Conservation (phyloP, 306 rosid species). For the Sicyos baderoa region DNA sequence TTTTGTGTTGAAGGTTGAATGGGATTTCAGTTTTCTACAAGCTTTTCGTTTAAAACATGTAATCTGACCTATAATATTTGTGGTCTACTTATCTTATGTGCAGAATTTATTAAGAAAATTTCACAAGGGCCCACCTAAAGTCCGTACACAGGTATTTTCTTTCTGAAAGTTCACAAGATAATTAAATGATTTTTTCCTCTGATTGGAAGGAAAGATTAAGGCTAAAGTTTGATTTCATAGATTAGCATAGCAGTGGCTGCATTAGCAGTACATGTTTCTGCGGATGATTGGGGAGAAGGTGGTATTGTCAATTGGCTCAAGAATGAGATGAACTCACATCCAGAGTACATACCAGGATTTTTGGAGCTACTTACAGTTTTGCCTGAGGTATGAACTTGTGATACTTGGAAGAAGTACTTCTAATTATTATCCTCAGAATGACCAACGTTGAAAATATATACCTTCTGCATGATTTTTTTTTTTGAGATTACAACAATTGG, state of each 20-base stretch:
- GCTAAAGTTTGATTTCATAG: constrained; percentile 38
- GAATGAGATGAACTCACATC: constrained; percentile 92
- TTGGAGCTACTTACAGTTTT: constrained; percentile 95
- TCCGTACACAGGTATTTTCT: constrained; percentile 81
- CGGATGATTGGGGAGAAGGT: constrained; percentile 98
- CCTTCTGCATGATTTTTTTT: not conserved
- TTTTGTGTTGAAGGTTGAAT: not conserved
- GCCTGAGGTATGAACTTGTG: constrained; percentile 64
- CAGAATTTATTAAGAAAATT: constrained; percentile 85
- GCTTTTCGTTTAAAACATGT: not conserved
- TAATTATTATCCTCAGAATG: not conserved
- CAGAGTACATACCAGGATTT: constrained; percentile 93
- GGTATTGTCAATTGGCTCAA: constrained; percentile 95
- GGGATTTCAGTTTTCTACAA: not conserved
- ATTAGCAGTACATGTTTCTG: constrained; percentile 93
- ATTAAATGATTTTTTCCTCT: not conserved
- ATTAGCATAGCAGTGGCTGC: constrained; percentile 99
- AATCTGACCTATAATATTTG: not conserved
- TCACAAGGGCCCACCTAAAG: constrained; percentile 94
- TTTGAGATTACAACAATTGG: too few relatives aligned
- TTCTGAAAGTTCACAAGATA: constrained; percentile 4
- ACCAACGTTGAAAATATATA: not conserved
- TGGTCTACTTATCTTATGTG: constrained; percentile 30
- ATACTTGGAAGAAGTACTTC: not conserved
- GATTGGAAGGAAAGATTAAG: constrained; percentile 8